Percentiles rank a stretch among this genome's conserved stretches.
phyloP scores from a whole-genome alignment of 2,329 filamentous ascomycete genomes.

The Setomelanomma holmii region DNA sequence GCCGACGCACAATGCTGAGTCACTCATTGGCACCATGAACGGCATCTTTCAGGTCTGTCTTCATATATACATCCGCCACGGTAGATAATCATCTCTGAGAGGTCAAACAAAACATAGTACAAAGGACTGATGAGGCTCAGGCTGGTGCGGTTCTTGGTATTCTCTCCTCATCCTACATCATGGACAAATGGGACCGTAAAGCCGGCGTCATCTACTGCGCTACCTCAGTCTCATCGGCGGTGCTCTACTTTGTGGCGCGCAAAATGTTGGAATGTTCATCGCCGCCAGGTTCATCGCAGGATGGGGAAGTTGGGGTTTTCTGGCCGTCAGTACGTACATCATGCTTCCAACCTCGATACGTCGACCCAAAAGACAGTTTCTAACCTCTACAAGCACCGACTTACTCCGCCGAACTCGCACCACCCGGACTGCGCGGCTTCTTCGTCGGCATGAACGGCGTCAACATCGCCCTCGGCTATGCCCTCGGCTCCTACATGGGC shows the following conservation, averaged over 20 bases:
- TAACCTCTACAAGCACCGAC: slow-evolving; percentile 16
- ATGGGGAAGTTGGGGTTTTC: slow-evolving; percentile 47
- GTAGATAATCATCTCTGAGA: too few relatives aligned
- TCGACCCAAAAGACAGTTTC: not conserved
- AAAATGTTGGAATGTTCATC: slow-evolving; percentile 48
- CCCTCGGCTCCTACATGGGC: slow-evolving; percentile 30
- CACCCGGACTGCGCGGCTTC: slow-evolving; percentile 27
- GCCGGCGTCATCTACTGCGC: slow-evolving; percentile 26
- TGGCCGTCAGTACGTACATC: slow-evolving; percentile 34
- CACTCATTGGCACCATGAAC: slow-evolving; percentile 28
- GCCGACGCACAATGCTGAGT: slow-evolving; percentile 13
- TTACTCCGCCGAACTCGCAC: slow-evolving; percentile 31
- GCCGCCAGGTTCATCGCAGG: slow-evolving; percentile 76
- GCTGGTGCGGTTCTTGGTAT: slow-evolving; percentile 27
- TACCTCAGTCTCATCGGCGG: slow-evolving; percentile 24
- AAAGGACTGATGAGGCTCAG: not conserved
- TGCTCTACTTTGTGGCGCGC: slow-evolving; percentile 18
- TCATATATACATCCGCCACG: too few relatives aligned
- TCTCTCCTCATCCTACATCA: slow-evolving; percentile 19
- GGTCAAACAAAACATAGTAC: too few relatives aligned
- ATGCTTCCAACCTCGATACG: not conserved
- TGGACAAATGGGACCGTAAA: slow-evolving; percentile 29
- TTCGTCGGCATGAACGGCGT: slow-evolving; percentile 35
- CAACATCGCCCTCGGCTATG: slow-evolving; percentile 30
- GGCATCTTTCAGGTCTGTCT: slow-evolving; percentile 29